Evolutionary conservation across 202 grass and related monocot genomes (phyloP).

Genomic region (Zizania palustris): DNA sequence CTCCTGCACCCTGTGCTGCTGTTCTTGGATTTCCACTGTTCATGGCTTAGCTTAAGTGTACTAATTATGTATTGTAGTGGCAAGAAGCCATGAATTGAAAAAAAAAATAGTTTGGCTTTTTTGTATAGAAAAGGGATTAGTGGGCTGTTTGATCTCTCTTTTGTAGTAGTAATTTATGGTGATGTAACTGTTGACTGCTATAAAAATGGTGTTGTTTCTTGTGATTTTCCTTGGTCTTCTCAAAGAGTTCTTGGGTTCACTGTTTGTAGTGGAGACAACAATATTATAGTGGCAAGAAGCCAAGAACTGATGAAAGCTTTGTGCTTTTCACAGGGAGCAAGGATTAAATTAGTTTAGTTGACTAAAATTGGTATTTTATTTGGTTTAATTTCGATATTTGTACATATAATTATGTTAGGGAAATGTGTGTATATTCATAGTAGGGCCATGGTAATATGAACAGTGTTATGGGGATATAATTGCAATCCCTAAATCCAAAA

Average conservation of each 20-base stretch:
- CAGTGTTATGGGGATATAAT: neutral
- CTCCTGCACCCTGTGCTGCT: neutral
- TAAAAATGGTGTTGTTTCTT: conserved; percentile 15
- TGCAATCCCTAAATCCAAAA: neutral
- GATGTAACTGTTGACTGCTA: conserved; percentile 18
- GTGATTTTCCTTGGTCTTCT: neutral
- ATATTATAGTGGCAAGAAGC: neutral
- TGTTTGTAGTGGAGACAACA: neutral
- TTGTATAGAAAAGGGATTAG: conserved; percentile 30
- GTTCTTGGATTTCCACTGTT: conserved; percentile 22
- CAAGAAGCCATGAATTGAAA: neutral
- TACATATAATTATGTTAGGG: neutral
- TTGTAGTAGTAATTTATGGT: conserved; percentile 34
- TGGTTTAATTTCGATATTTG: neutral
- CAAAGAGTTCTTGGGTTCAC: neutral
- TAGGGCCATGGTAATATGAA: neutral
- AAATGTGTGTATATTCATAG: too few species aligned
- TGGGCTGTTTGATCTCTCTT: conserved; percentile 21
- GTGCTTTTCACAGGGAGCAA: neutral
- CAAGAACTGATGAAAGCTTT: neutral
- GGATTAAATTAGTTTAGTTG: neutral
- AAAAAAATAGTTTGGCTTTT: conserved; percentile 12
- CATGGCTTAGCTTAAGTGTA: conserved; percentile 31
- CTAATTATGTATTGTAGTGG: conserved; percentile 16
- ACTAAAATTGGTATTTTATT: neutral